Evolutionary conservation across 1,284 basidiomycete species (phyloP).

Genomic region (Schizophyllum commune): DNA sequence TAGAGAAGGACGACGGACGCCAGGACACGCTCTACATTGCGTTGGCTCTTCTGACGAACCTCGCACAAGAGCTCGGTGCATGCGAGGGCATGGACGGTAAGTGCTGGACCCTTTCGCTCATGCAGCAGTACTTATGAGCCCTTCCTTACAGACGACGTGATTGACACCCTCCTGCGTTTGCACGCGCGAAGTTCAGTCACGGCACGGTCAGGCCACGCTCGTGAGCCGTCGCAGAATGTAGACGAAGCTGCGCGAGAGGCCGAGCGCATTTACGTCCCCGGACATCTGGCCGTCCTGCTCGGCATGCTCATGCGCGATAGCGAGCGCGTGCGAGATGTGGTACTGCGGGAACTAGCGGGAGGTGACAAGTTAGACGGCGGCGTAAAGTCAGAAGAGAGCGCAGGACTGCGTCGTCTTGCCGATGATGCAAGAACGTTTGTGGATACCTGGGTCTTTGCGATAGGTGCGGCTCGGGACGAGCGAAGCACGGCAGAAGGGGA

Average conservation of each 20-base stretch:
- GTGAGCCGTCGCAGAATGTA: not conserved
- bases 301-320: not conserved
- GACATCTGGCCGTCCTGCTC: not conserved
- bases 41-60: not conserved
- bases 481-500: not conserved
- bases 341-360: not conserved
- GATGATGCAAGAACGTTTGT: not conserved
- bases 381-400: not conserved
- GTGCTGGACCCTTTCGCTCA: not conserved
- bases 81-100: not conserved
- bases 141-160: not conserved
- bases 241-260: not conserved
- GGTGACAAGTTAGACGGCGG: not conserved
- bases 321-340: not conserved
- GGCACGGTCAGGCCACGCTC: not conserved
- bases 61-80: not conserved
- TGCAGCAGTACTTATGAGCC: not conserved
- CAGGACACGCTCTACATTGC: not conserved
- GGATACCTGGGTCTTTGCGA: not conserved
- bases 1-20: not conserved
- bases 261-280: not conserved
- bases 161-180: not conserved
- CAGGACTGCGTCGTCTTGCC: not conserved
- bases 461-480: not conserved
- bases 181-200: not conserved